These are phyloP conservation scores for Bromus sterilis DNA, from an alignment of 176 grass and related monocot species.

Conservation along the genomic window DNA sequence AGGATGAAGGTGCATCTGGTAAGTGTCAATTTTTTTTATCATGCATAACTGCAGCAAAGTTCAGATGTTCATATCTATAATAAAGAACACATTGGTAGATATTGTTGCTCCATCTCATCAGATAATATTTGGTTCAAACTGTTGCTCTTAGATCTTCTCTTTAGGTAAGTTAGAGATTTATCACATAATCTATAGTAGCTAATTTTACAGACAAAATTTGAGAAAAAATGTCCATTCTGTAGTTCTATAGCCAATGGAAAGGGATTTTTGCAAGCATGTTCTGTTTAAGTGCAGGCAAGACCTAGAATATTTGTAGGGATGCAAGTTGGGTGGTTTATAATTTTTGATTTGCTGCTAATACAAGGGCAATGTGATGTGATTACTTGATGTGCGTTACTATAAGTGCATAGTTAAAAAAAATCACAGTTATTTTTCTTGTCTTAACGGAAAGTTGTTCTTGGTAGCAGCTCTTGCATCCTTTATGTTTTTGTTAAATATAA, in stretches of 20 bases:
- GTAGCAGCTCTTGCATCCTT: not conserved
- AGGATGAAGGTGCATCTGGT: conserved; percentile 25
- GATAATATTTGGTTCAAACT: not conserved
- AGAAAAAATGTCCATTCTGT: not conserved
- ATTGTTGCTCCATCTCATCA: not conserved
- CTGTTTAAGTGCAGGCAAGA: not conserved
- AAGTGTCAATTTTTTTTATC: not conserved
- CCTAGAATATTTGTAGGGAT: not conserved
- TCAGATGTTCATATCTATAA: not conserved
- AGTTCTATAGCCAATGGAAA: not conserved
- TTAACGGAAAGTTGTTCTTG: not conserved
- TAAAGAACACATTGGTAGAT: not conserved
- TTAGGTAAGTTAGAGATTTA: not conserved
- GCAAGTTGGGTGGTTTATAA: not conserved
- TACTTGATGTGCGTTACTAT: not conserved
- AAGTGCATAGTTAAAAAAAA: not conserved
- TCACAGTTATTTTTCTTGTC: not conserved
- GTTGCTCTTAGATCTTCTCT: conserved; percentile 3
- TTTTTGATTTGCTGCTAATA: not conserved
- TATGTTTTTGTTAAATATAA: not conserved
- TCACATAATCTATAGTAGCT: not conserved
- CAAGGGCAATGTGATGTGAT: not conserved
- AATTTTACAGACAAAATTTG: not conserved
- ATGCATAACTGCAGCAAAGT: not conserved
- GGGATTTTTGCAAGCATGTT: not conserved